phyloP scores from a whole-genome alignment of 305 asterid genomes.

The Fraxinus baroniana region DNA sequence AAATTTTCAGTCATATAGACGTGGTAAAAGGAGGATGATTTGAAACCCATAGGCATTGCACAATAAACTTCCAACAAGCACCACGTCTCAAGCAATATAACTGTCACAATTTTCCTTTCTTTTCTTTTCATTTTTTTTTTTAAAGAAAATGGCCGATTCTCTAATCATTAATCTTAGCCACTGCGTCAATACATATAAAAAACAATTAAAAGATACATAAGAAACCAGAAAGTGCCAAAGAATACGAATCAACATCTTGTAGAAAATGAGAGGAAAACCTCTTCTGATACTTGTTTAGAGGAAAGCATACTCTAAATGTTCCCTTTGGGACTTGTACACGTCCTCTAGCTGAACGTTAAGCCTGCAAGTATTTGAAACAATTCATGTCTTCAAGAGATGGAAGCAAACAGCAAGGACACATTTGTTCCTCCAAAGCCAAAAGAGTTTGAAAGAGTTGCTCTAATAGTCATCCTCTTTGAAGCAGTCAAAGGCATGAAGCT shows the following conservation, averaged over 20 bases:
- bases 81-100: background rate
- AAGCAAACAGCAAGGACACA: constrained; percentile 71
- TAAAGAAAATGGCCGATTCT: background rate
- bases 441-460: constrained; percentile 88
- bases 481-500: constrained; percentile 68
- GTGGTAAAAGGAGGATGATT: background rate
- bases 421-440: constrained; percentile 99
- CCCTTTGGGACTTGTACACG: background rate
- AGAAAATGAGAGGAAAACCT: background rate
- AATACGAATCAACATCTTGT: background rate
- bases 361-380: background rate
- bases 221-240: background rate
- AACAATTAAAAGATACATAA: background rate
- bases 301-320: background rate
- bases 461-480: constrained; percentile 69
- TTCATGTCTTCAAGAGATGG: constrained; percentile 26
- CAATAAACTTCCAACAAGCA: background rate
- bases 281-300: background rate
- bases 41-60: background rate
- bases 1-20: too few relatives aligned
- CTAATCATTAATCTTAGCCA: background rate
- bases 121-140: too few relatives aligned
- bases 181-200: background rate
- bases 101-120: too few relatives aligned
- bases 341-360: background rate